phyloP scores from a whole-genome alignment of 352 stramenopile genomes.

The Phytopythium vexans region DNA sequence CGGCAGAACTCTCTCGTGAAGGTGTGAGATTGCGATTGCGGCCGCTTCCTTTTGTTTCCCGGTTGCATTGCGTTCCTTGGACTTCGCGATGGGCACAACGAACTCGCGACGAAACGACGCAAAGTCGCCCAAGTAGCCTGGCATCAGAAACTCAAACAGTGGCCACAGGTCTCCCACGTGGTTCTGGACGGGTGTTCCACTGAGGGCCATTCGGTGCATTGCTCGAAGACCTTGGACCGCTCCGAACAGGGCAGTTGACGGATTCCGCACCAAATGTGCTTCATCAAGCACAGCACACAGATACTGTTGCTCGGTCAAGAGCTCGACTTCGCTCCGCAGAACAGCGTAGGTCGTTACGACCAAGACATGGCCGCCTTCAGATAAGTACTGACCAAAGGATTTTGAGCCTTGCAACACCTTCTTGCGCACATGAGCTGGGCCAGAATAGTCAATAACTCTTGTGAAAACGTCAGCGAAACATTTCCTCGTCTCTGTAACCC shows the following conservation, averaged over 20 bases:
- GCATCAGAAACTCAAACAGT: slow-evolving; percentile 98
- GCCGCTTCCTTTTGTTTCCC: slow-evolving; percentile 73
- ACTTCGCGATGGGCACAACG: slow-evolving; percentile 59
- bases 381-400: no score
- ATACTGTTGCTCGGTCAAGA: slow-evolving; percentile 57
- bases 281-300: slow-evolving; percentile 95
- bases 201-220: slow-evolving; percentile 92
- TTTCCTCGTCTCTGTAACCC: slow-evolving; percentile 88
- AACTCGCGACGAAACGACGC: slow-evolving; percentile 52
- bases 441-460: slow-evolving; percentile 76
- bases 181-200: slow-evolving; percentile 98
- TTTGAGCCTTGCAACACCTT: slow-evolving; percentile 9
- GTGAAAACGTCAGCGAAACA: slow-evolving; percentile 74
- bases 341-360: slow-evolving; percentile 86
- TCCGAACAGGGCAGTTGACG: slow-evolving; percentile 84
- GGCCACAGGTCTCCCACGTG: slow-evolving; percentile 96
- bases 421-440: slow-evolving; percentile 43
- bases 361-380: slow-evolving; percentile 11
- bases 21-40: slow-evolving; percentile 85
- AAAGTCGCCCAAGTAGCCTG: slow-evolving; percentile 94
- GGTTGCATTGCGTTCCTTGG: slow-evolving; percentile 56
- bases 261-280: slow-evolving; percentile 97
- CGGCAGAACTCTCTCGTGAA: slow-evolving; percentile 96
- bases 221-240: slow-evolving; percentile 77
- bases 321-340: slow-evolving; percentile 74